Conservation (phyloP, 169 alveolate species). For the Plasmodium relictum region DNA sequence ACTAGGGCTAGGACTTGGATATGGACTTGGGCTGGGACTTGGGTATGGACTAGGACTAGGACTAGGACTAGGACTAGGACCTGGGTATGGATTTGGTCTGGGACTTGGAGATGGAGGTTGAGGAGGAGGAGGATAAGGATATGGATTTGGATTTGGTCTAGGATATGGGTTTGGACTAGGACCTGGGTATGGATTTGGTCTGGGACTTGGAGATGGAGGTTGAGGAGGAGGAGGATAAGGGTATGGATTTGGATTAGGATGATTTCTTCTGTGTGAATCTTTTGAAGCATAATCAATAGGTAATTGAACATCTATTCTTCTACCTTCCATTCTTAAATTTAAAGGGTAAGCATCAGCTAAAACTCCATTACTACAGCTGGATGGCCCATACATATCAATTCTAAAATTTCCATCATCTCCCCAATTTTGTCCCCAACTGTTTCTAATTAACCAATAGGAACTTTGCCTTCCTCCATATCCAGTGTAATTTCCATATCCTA, state of each 20-base stretch:
- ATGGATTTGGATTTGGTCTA: not conserved
- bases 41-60: too few species aligned
- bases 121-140: too few species aligned
- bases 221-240: not conserved
- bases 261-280: not conserved
- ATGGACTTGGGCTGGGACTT: too few species aligned
- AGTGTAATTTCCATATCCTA: constrained; percentile 74
- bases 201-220: not conserved
- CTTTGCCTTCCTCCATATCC: constrained; percentile 15
- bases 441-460: constrained; percentile 42
- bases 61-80: too few species aligned
- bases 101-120: not conserved
- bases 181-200: constrained; percentile 6
- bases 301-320: constrained; percentile 11
- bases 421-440: constrained; percentile 73
- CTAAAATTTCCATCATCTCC: constrained; percentile 48
- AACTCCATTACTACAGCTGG: constrained; percentile 21
- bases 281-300: constrained; percentile 47
- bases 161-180: not conserved
- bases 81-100: too few species aligned
- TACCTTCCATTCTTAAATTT: constrained; percentile 16
- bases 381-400: constrained; percentile 57
- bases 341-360: constrained; percentile 48
- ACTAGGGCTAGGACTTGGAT: too few species aligned
- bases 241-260: not conserved